A percentile compares a stretch with the other conserved stretches of the same genome.
Evolutionary conservation across 2,329 filamentous ascomycete species (phyloP).

Genomic region (Penicillium psychrosexuale): DNA sequence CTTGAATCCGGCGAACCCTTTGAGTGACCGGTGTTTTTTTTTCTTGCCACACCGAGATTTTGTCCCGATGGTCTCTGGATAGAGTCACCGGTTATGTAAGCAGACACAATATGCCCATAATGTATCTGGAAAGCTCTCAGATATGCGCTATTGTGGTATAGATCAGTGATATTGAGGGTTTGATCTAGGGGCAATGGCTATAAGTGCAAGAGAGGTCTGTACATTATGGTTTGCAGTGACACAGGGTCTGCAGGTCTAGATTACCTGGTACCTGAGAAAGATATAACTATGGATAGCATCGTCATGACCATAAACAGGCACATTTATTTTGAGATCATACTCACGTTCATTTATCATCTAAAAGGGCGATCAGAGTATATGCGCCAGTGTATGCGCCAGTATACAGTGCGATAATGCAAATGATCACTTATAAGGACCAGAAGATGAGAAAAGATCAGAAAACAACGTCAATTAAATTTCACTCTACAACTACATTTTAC

Average conservation of each 20-base stretch:
- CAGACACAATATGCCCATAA: neutral
- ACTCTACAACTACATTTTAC: neutral
- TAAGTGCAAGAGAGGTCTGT: neutral
- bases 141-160: neutral
- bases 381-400: neutral
- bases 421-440: neutral
- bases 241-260: neutral
- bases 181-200: neutral
- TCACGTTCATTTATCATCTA: neutral
- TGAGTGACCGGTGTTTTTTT: neutral
- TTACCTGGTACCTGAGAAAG: neutral
- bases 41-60: conserved; percentile 22
- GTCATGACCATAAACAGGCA: neutral
- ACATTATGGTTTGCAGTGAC: neutral
- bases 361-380: neutral
- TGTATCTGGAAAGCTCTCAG: neutral
- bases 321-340: neutral
- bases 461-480: neutral
- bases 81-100: conserved; percentile 14
- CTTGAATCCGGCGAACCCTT: neutral
- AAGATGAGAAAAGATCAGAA: neutral
- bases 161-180: neutral
- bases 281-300: neutral
- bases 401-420: neutral
- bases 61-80: conserved; percentile 12